A percentile compares a stretch with the other conserved stretches of the same genome.
phyloP scores from a whole-genome alignment of 768 basidiomycete species.

The Phaeotremella skinneri region DNA sequence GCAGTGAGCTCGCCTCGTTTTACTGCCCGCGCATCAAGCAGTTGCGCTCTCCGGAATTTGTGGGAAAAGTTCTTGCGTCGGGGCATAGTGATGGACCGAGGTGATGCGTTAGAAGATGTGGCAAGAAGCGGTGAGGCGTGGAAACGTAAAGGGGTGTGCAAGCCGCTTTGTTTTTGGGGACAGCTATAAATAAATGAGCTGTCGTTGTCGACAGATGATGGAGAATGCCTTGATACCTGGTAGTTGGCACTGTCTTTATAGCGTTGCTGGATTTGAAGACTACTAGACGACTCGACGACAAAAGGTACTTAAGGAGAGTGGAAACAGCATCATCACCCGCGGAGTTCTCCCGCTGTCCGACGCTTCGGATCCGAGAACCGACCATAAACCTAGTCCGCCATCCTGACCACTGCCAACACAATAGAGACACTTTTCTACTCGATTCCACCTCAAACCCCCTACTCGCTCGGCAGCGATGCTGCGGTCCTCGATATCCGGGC shows the following conservation, averaged over 20 bases:
- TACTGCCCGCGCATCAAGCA: constrained; percentile 74
- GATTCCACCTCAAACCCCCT: too few species aligned
- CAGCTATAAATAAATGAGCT: background rate
- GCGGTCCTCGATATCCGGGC: background rate
- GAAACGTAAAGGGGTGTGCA: too few species aligned
- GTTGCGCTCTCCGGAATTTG: constrained; percentile 56
- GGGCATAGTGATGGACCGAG: constrained; percentile 31
- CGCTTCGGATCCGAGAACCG: background rate
- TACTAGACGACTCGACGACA: background rate
- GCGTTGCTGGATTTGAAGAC: too few species aligned
- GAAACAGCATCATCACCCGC: background rate
- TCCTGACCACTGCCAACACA: background rate
- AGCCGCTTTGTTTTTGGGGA: too few species aligned
- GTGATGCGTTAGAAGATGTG: too few species aligned
- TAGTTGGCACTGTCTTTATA: too few species aligned
- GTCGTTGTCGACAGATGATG: background rate
- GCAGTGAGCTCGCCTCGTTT: constrained; percentile 62
- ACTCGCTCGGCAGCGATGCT: background rate
- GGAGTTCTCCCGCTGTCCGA: background rate
- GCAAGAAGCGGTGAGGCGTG: too few species aligned
- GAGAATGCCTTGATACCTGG: background rate
- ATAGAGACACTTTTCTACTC: too few species aligned
- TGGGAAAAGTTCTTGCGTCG: constrained; percentile 34
- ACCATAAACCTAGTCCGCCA: background rate
- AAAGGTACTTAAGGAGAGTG: background rate